A percentile compares a stretch with the other conserved stretches of the same genome.
Evolutionary conservation across 805 yeast genomes (phyloP).

Genomic region (Nadsonia fulvescens): DNA sequence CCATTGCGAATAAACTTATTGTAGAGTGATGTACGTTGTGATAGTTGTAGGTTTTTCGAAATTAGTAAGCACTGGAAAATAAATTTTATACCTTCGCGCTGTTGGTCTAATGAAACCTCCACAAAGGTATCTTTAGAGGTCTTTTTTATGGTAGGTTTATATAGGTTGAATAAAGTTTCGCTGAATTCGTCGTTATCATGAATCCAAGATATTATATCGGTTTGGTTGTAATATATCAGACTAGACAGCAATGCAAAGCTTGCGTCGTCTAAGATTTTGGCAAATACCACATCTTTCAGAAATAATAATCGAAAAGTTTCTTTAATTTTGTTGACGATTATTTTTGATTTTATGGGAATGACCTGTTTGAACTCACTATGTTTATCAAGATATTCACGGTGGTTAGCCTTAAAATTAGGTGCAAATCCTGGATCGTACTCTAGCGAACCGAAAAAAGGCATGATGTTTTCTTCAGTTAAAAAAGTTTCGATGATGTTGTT

Average conservation of each 20-base stretch:
- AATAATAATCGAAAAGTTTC: conserved; percentile 66
- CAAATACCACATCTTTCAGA: conserved; percentile 71
- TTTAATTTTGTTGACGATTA: conserved; percentile 38
- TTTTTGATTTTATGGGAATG: conserved; percentile 37
- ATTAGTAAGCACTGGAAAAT: conserved; percentile 65
- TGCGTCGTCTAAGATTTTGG: conserved; percentile 67
- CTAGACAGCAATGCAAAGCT: conserved; percentile 49
- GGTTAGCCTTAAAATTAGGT: conserved; percentile 68
- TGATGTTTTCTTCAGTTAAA: conserved; percentile 31
- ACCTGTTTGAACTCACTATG: conserved; percentile 53
- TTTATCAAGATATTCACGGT: conserved; percentile 43
- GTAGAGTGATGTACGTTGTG: conserved; percentile 49
- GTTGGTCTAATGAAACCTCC: not conserved
- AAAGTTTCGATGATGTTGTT: conserved; percentile 38
- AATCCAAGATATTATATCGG: conserved; percentile 42
- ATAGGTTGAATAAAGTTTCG: conserved; percentile 39
- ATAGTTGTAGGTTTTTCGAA: conserved; percentile 45
- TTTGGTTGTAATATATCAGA: conserved; percentile 50
- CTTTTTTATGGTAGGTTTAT: conserved; percentile 16
- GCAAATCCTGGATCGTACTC: conserved; percentile 68
- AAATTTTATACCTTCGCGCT: conserved; percentile 61
- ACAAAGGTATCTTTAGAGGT: conserved; percentile 1
- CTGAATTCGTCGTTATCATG: conserved; percentile 35
- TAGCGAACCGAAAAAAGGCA: conserved; percentile 56
- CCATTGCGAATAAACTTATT: conserved; percentile 47